Percentiles rank a stretch among this genome's conserved stretches.
These are phyloP conservation scores for Microdochium paspali DNA, from an alignment of 2,329 filamentous ascomycete species.

Conservation along the genomic window DNA sequence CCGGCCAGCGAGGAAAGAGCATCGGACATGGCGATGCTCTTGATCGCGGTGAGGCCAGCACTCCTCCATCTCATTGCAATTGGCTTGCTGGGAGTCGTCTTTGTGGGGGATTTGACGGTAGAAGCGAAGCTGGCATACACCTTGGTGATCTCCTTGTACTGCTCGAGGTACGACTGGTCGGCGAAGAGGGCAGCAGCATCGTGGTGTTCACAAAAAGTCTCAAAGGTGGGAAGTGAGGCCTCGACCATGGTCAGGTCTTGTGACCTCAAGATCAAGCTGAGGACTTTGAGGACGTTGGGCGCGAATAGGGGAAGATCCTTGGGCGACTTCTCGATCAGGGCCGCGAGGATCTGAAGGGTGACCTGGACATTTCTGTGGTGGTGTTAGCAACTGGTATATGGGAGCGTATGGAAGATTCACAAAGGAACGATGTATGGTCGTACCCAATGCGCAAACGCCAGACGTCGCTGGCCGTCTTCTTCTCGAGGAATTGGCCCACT, in stretches of 20 bases:
- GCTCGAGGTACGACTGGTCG: conserved; percentile 71
- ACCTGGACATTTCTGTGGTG: conserved; percentile 74
- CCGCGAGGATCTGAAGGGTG: conserved; percentile 83
- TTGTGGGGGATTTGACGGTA: conserved; percentile 42
- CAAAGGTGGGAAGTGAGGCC: conserved; percentile 77
- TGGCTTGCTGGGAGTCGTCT: conserved; percentile 54
- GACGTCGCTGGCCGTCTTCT: conserved; percentile 85
- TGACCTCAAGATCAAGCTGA: conserved; percentile 74
- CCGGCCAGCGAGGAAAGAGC: conserved; percentile 66
- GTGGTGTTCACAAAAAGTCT: conserved; percentile 81
- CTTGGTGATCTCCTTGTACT: conserved; percentile 74
- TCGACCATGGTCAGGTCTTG: conserved; percentile 89
- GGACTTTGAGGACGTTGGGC: conserved; percentile 72
- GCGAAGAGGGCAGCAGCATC: conserved; percentile 78
- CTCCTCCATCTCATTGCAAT: conserved; percentile 71
- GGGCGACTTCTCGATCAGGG: conserved; percentile 85
- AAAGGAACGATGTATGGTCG: conserved; percentile 12
- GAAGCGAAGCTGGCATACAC: conserved; percentile 75
- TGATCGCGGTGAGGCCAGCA: conserved; percentile 68
- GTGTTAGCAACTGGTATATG: conserved; percentile 1
- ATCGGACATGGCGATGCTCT: conserved; percentile 71
- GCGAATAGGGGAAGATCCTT: conserved; percentile 87
- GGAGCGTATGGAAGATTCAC: not conserved
- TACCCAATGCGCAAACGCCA: conserved; percentile 83
- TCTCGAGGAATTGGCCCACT: conserved; percentile 88